Evolutionary conservation across 1,284 basidiomycete genomes (phyloP), one percentile per base, ranked within the genome.

Genomic region (Kwoniella shivajii): DNA sequence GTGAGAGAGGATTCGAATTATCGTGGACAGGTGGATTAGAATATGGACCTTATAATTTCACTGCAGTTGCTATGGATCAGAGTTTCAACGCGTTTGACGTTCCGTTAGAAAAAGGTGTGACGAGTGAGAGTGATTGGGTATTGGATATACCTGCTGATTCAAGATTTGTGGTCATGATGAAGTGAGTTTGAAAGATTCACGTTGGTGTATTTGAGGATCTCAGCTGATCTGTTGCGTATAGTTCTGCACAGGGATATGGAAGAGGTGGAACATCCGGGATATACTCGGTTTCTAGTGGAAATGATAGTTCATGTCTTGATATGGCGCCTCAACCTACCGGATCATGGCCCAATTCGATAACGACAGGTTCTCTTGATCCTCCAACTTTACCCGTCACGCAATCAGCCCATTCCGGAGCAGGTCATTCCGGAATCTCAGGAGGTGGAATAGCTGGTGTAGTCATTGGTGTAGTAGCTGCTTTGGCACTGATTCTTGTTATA

Each of bases 101-200:
- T 6, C n/a, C 43, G 13, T 30, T 71, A 38, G 61, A 67, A 24
- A 38, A 55, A 0, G 56, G 38, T 2, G 41, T 44, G 47, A 53
- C 48, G 1, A 59, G 51, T 39, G 57, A 62, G 54, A 67, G 52
- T 47, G 61, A 66, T 44, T 73, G 67, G 67, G 41, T 53, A 36
- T n/a, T 71, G 33, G 68, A 71, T 50, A 56, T 73, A 50, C 68
- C 69, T 24, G 43, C 57, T 11, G 67, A 69, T 13, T 51, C 64
- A n/a, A 58, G 69, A 27, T 73, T 71, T 46, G 68, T 64, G 6
- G 34, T 73, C 31, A 61, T 71, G 57, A 67, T 71, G 64, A 73
- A 68, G 71, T 72, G 59, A 68, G 71, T 67, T 30, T 31, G 4
- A n/a, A n/a, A n/a, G 9, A 18, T 38, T 38, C n/a, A 10, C 37